Base-by-base conservation (phyloP, 1,284 basidiomycete species). In the Microstroma glucosiphilum region DNA sequence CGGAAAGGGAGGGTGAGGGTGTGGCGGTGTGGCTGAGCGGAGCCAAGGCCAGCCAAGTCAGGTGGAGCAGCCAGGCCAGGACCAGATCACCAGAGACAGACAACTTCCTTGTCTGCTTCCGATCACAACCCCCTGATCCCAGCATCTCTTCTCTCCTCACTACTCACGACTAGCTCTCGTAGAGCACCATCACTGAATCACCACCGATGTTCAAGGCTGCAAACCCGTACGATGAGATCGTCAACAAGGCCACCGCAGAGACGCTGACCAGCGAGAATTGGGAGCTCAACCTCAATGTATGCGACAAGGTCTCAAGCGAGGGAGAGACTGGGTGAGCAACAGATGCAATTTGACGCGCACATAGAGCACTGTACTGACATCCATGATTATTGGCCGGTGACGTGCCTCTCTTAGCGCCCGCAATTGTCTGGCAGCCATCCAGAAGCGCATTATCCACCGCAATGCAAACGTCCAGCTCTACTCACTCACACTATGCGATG, bases 401-500 rank as follows among this genome's bases (percentile, higher is more conserved):
- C 23, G 30, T 57, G n/a, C n/a, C n/a, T 59, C 42, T 59, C 49
- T 23, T 80, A 96, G 93, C 19, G 91, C 94, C 8, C 88, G 89
- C 60, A 87, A 89, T 73, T 91, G 91, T 64, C 85, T 96, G 64
- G 87, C 87, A 6, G 86, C 93, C 0, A 81, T 96, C 56, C 85
- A 93, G 76, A 96, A 94, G 81, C 89, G 94, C 6, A 84, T 99
- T 0, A 84, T 89, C 15, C 93, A 99, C 81, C 87, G 94, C 42
- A 96, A 90, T 79, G 89, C 94, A 15, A 98, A 96, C 74, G 96
- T 98, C 0, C 96, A 98, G 81, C 85, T 97, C 0, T 96, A 94
- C 76, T 86, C 92, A 9, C 86, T 98, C n/a, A 84, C 73, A 3
- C 71, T 79, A 40, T 63, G 69, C 40, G 77, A 79, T 40, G 68